Percentiles rank a stretch among this genome's conserved stretches.
phyloP scores from a whole-genome alignment of 768 basidiomycete genomes.

The Sistotremastrum niveocremeum region DNA sequence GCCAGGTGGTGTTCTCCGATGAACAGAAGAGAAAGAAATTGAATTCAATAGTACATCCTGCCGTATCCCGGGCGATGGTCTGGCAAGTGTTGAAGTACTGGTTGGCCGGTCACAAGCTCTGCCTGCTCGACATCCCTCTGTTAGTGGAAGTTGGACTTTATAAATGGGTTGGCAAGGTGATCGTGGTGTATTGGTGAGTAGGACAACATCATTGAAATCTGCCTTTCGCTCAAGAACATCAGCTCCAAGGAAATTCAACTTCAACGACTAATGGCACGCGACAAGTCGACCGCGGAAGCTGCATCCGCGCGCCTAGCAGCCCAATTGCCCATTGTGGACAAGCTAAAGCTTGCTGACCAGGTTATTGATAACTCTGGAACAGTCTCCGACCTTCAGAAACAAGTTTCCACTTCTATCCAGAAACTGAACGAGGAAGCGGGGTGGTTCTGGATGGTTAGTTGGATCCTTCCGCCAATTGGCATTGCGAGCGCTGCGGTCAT shows the following conservation, averaged over 20 bases:
- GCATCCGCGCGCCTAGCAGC: slow-evolving; percentile 65
- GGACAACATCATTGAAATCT: background rate
- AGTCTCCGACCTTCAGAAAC: slow-evolving; percentile 45
- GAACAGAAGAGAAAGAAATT: slow-evolving; percentile 53
- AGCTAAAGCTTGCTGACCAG: slow-evolving; percentile 72
- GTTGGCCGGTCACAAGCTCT: slow-evolving; percentile 64
- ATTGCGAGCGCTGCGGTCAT: slow-evolving; percentile 10
- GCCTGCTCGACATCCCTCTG: slow-evolving; percentile 83
- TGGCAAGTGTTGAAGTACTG: slow-evolving; percentile 55
- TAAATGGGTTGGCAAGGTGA: slow-evolving; percentile 68
- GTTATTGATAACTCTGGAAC: slow-evolving; percentile 86
- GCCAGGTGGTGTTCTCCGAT: slow-evolving; percentile 75
- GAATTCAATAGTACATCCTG: slow-evolving; percentile 84
- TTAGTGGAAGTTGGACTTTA: slow-evolving; percentile 82
- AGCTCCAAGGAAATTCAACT: slow-evolving; percentile 80
- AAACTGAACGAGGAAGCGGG: slow-evolving; percentile 23
- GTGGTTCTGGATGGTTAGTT: slow-evolving; percentile 32
- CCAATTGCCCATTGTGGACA: slow-evolving; percentile 68
- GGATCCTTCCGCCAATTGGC: slow-evolving; percentile 31
- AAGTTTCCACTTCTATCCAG: slow-evolving; percentile 32
- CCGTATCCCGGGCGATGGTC: slow-evolving; percentile 69
- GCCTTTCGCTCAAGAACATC: background rate
- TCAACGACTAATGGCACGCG: slow-evolving; percentile 66
- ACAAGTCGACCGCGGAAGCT: slow-evolving; percentile 47
- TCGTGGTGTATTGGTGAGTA: slow-evolving; percentile 85